Evolutionary conservation across 1,284 basidiomycete genomes (phyloP), one percentile per base, ranked within the genome.

Genomic region (Austroboletus niveus): DNA sequence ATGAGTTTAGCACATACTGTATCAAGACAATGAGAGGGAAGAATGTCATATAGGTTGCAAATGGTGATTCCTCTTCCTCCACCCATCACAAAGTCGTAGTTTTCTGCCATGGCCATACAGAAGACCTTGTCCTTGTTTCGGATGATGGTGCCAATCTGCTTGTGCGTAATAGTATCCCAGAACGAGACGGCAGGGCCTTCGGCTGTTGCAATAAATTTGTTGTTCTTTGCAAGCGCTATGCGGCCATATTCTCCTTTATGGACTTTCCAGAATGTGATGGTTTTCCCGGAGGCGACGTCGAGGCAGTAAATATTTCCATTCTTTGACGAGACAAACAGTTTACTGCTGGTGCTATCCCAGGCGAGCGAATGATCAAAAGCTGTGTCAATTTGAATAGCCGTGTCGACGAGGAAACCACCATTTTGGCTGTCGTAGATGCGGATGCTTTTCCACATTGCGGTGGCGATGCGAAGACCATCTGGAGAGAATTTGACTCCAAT

Each of bases 51-150:
- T 6, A 58, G 56, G 8, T 14, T 45, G 2, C 17, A 17, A 43
- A 58, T 24, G 6, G 40, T 55, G 29, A 56, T 43, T 6, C 11
- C 40, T 20, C 42, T 41, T 4, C 43, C 43, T 15, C 39, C 56
- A 6, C 46, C 46, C 1, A 17, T 29, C 1, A 35, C 55, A 15
- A 56, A 20, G 22, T 42, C 40, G 20, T 55, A 36, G 17, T 55
- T 34, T 17, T 35, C 31, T 7, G 55, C 55, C 15, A 56, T 45
- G 15, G 36, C 17, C 36, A 38, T 38, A 9, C 12, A 17, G n/a
- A 7, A 9, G 36, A 17, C 7, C 7, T 17, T 7, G 15, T 38
- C 36, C 17, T 11, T 38, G 15, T 20, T 11, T n/a, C 17, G 6
- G 15, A 38, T n/a, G 14, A 17, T 20, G 8, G 36, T 9, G 17